Evolutionary conservation across 2,329 filamentous ascomycete genomes (phyloP).

Genomic region (Penicillium brasilianum): DNA sequence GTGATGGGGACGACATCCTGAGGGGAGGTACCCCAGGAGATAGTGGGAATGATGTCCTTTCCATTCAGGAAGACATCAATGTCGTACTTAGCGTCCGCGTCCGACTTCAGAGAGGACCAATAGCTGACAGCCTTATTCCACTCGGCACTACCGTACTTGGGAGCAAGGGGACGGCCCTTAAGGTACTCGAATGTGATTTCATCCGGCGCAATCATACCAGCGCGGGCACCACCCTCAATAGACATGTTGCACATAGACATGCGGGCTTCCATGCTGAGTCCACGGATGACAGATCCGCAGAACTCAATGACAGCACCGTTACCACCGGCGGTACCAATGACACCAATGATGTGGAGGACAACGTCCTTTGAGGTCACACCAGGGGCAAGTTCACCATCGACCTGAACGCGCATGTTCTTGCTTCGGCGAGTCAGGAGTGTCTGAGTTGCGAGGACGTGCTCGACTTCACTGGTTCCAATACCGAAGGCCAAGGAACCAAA

Average conservation of each 20-base stretch:
- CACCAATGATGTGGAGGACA: slow-evolving; percentile 87
- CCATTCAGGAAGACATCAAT: slow-evolving; percentile 86
- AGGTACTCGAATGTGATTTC: slow-evolving; percentile 94
- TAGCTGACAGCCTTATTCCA: slow-evolving; percentile 89
- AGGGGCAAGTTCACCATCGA: slow-evolving; percentile 85
- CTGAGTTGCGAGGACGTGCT: slow-evolving; percentile 96
- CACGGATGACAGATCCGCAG: slow-evolving; percentile 89
- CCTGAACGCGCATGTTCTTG: slow-evolving; percentile 98
- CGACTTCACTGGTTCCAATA: slow-evolving; percentile 97
- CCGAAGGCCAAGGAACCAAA: slow-evolving; percentile 95
- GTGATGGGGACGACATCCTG: slow-evolving; percentile 97
- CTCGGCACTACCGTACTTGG: slow-evolving; percentile 79
- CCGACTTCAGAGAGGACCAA: slow-evolving; percentile 85
- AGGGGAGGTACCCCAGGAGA: slow-evolving; percentile 96
- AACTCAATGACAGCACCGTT: slow-evolving; percentile 96
- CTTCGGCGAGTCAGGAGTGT: slow-evolving; percentile 92
- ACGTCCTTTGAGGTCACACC: slow-evolving; percentile 97
- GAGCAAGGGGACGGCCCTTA: slow-evolving; percentile 86
- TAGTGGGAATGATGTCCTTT: slow-evolving; percentile 90
- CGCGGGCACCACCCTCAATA: slow-evolving; percentile 92
- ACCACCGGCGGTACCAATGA: slow-evolving; percentile 93
- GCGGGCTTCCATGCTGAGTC: slow-evolving; percentile 90
- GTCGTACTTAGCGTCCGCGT: slow-evolving; percentile 88
- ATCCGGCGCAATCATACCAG: slow-evolving; percentile 96
- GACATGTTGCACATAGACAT: slow-evolving; percentile 99